A percentile compares a stretch with the other conserved stretches of the same genome.
phyloP scores from a whole-genome alignment of 2,329 filamentous ascomycete genomes.

The Mollisia scopiformis region DNA sequence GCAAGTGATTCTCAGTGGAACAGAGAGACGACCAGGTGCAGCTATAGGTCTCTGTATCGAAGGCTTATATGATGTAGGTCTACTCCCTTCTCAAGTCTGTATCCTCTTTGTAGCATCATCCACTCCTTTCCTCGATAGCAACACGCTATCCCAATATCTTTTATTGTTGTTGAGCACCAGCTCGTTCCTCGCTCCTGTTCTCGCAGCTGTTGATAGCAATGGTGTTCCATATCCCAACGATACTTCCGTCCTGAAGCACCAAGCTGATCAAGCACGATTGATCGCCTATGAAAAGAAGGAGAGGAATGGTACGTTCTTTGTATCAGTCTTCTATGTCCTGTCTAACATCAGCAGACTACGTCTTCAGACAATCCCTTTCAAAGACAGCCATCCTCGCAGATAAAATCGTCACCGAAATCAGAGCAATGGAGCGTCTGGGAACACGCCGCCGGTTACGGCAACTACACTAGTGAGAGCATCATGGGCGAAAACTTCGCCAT shows the following conservation, averaged over 20 bases:
- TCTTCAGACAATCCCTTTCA: neutral
- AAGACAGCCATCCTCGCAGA: slow-evolving; percentile 2
- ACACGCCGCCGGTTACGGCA: neutral
- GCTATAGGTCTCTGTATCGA: too few species aligned
- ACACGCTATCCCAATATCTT: neutral
- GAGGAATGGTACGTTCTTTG: neutral
- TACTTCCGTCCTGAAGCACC: slow-evolving; percentile 3
- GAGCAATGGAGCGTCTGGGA: neutral
- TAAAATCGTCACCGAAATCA: neutral
- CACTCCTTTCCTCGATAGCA: neutral
- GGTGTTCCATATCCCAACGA: slow-evolving; percentile 11
- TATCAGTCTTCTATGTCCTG: neutral
- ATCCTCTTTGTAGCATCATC: neutral
- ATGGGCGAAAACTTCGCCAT: neutral
- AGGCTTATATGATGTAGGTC: too few species aligned
- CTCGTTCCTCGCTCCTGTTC: neutral
- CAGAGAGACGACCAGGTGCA: too few species aligned
- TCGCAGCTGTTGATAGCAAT: slow-evolving; percentile 4
- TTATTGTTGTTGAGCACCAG: neutral
- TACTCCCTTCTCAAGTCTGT: too few species aligned
- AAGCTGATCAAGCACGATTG: slow-evolving; percentile 2
- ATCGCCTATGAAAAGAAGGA: slow-evolving; percentile 2
- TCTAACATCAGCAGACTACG: neutral
- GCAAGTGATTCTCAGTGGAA: too few species aligned
- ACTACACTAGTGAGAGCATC: neutral